Conservation (phyloP, 192 early-diverging fungal species). For the Dispira simplex region DNA sequence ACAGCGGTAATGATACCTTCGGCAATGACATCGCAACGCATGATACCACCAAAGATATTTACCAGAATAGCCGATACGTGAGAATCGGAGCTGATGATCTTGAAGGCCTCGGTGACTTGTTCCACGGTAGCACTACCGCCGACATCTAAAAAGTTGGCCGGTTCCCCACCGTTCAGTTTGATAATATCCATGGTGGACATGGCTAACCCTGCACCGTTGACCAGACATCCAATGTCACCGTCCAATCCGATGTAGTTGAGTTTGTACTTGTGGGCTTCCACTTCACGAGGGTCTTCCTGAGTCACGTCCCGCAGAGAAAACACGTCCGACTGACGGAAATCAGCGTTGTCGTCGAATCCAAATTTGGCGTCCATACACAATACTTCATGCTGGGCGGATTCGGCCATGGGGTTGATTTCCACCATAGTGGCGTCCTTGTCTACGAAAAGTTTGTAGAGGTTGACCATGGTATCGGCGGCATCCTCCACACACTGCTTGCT, state of each 20-base stretch:
- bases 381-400: constrained; percentile 76
- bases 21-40: constrained; percentile 98
- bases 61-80: constrained; percentile 92
- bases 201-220: constrained; percentile 97
- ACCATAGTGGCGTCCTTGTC: constrained; percentile 96
- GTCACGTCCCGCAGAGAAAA: constrained; percentile 76
- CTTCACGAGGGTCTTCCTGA: constrained; percentile 97
- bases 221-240: constrained; percentile 93
- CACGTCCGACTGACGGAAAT: constrained; percentile 88
- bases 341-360: constrained; percentile 98
- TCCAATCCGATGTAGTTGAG: constrained; percentile 99
- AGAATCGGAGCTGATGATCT: constrained; percentile 97
- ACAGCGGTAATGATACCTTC: constrained; percentile 95
- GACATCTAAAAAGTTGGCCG: constrained; percentile 99
- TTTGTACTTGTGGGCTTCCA: constrained; percentile 90
- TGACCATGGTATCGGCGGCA: constrained; percentile 82
- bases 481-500: constrained; percentile 55
- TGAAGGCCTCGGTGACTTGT: constrained; percentile 97
- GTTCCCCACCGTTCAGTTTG: constrained; percentile 95
- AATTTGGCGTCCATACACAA: constrained; percentile 99
- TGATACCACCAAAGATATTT: constrained; percentile 99
- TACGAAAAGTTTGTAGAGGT: constrained; percentile 92
- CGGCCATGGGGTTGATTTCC: constrained; percentile 98
- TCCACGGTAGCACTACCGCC: constrained; percentile 90
- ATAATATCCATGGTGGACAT: constrained; percentile 99